Base-by-base conservation (phyloP, 345 rosid species). In the Brassica cretica region DNA sequence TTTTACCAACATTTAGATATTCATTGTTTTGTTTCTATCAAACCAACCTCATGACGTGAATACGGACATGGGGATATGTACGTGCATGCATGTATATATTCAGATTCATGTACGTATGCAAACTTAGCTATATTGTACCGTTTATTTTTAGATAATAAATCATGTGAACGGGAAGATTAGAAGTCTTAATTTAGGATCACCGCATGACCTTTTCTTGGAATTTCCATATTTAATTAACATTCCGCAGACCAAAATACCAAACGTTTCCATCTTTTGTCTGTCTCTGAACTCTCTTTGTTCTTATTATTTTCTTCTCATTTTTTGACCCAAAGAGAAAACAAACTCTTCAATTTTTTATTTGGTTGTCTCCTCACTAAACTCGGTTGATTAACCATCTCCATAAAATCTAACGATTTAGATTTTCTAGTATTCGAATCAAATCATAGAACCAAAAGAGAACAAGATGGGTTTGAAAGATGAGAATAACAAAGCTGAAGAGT, bases 401-500 rank as follows among this genome's bases (percentile, higher is more conserved):
- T 27, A 58, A n/a, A 18, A 39, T 29, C 53, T 8, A 66, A 58
- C 24, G 30, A 53, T 76, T 6, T 27, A 41, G 6, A 29, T 29
- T 39, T 58, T 72, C 1, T 66, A 66, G 68, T 65, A 66, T 59
- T 18, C 8, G 0, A 59, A 66, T 32, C 24, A 68, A 24, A 35
- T 73, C 64, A 49, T 37, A 60, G 29, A 58, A 66, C 72, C 27
- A 66, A 64, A 19, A 71, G 72, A 60, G 66, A 46, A 72, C 55
- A 76, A 66, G 11, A 81, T 81, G 81, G 84, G 53, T 51, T 71
- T 76, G 18, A 77, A 61, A 8, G 76, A 81, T 37, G 81, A 76
- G 9, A 78, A 81, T 27, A 24, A 61, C 9, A 59, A 59, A 63
- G 55, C 29, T 65, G 77, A 10, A 30, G 81, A 66, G 29, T 72